phyloP scores from a whole-genome alignment of 2,329 filamentous ascomycete species.

The Exophiala aquamarina region DNA sequence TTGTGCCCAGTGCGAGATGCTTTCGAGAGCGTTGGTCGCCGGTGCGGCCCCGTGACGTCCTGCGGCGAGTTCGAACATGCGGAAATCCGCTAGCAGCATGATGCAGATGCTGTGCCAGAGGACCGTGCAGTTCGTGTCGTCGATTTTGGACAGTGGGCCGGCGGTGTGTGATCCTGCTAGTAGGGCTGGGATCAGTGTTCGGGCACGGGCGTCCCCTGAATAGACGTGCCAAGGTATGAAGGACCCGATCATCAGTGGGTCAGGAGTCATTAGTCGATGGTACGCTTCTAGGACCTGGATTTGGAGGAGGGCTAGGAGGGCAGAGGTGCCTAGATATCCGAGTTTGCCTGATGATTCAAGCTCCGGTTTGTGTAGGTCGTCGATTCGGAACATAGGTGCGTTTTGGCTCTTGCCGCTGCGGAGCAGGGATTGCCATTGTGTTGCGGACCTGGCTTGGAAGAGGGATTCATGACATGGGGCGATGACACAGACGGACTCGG shows the following conservation, averaged over 20 bases:
- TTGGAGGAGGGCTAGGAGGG: constrained; percentile 40
- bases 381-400: constrained; percentile 36
- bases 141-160: constrained; percentile 17
- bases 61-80: constrained; percentile 54
- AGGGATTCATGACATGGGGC: constrained; percentile 47
- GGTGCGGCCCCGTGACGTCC: constrained; percentile 49
- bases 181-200: constrained; percentile 25
- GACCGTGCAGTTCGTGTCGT: constrained; percentile 49
- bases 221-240: constrained; percentile 48
- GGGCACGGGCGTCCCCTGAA: constrained; percentile 48
- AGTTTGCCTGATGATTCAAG: constrained; percentile 39
- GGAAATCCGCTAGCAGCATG: constrained; percentile 52
- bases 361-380: constrained; percentile 29
- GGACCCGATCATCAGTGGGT: constrained; percentile 37
- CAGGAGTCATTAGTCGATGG: constrained; percentile 40
- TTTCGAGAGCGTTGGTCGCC: constrained; percentile 50
- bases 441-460: constrained; percentile 42
- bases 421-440: constrained; percentile 39
- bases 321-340: constrained; percentile 24
- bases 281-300: constrained; percentile 45
- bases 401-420: constrained; percentile 36
- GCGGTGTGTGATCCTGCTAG: constrained; percentile 17
- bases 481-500: constrained; percentile 48
- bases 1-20: constrained; percentile 52
- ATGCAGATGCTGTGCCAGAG: constrained; percentile 57